Evolutionary conservation across 257 asterid species (phyloP), one percentile per base, ranked within the genome.

Genomic region (Solanum infundibuliforme): DNA sequence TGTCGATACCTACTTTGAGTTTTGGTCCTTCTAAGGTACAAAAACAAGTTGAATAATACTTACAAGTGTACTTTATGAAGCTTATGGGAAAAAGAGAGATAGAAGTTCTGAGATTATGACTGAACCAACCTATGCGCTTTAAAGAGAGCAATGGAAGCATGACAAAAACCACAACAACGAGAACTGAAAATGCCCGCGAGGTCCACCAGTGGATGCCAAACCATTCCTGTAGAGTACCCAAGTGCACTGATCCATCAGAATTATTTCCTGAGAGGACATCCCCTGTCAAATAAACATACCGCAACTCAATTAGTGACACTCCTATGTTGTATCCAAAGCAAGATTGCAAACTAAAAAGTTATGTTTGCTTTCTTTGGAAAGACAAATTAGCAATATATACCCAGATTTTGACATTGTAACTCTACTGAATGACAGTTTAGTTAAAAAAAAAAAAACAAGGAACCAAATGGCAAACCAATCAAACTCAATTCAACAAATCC

Each of bases 151-250:
- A 92, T 10, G 99, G 99, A 90, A 94, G 94, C 91, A 97, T 87
- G 87, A 94, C 91, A 86, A 96, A 91, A 86, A 97, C 92, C 89
- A 97, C 95, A 46, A 96, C 91, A n/a, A 96, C 68, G 72, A 97
- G 92, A 89, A 96, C 92, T 1, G 99, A 88, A 88, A 85, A 92
- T 89, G 95, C 94, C 4, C 99, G 98, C 1, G 98, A 91, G 46
- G 87, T 96, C 99, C 99, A 97, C 99, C 99, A 96, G 48, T 96
- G 99, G 87, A 87, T 82, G 46, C 99, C 99, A 88, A 97, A 96
- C 99, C 99, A 97, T 90, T 95, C 97, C 91, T 96, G 99, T 60
- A 97, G 90, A 87, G 96, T 83, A 16, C 99, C 99, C 88, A 94
- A 90, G 91, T 96, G 99, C 89, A 93, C 91, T 12, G 95, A 89